A percentile compares a stretch with the other conserved stretches of the same genome.
Conservation (phyloP, 192 early-diverging fungal species). For the Funneliformis mosseae region DNA sequence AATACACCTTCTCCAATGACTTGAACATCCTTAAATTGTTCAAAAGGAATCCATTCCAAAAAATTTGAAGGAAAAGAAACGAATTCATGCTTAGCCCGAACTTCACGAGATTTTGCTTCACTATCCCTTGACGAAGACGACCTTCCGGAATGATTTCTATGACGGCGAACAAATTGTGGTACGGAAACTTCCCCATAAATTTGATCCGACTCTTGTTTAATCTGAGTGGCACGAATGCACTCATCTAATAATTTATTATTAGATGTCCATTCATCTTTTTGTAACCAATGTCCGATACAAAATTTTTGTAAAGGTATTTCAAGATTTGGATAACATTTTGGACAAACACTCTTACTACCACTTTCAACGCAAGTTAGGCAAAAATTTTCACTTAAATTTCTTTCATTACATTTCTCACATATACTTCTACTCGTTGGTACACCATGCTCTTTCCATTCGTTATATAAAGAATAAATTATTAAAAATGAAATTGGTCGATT, state of each 20-base stretch:
- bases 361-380: not conserved
- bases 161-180: not conserved
- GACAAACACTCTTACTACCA: not conserved
- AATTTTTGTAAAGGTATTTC: not conserved
- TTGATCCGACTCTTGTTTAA: not conserved
- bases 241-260: slow-evolving; percentile 1
- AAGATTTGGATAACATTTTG: not conserved
- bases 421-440: not conserved
- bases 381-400: not conserved
- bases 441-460: not conserved
- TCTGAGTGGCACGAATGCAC: not conserved
- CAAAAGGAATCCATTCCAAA: slow-evolving; percentile 28
- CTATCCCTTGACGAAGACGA: not conserved
- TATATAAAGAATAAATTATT: not conserved
- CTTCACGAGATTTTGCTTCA: not conserved
- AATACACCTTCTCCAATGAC: not conserved
- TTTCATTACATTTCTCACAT: not conserved
- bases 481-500: not conserved
- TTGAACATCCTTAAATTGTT: slow-evolving; percentile 15
- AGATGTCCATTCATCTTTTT: not conserved
- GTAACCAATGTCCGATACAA: not conserved
- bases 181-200: not conserved
- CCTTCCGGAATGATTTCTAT: not conserved
- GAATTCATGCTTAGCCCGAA: not conserved
- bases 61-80: not conserved